Conservation (phyloP, 208 protist genomes). For the Trichomonas gallinae region DNA sequence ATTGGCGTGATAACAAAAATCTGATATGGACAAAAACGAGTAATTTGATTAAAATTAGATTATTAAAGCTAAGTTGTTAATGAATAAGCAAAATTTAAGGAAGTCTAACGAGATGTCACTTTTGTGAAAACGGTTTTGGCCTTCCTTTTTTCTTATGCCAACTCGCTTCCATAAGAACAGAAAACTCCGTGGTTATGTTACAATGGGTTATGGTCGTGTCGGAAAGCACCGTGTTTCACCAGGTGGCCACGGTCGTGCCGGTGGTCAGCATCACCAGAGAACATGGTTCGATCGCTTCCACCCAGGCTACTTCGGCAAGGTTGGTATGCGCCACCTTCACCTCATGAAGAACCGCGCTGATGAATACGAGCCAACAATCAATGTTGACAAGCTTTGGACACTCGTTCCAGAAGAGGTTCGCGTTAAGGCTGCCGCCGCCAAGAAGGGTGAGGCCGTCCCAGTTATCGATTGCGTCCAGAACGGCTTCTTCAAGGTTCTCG, state of each 20-base stretch:
- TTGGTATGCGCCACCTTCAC: slow-evolving; percentile 96
- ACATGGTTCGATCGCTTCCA: slow-evolving; percentile 94
- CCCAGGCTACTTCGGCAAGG: slow-evolving; percentile 99
- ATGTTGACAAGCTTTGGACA: slow-evolving; percentile 92
- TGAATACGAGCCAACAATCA: slow-evolving; percentile 83
- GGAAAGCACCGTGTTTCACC: slow-evolving; percentile 99
- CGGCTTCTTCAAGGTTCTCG: slow-evolving; percentile 98
- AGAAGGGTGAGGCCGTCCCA: slow-evolving; percentile 66
- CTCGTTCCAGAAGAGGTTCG: slow-evolving; percentile 74
- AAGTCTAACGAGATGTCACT: no score
- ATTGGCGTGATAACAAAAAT: no score
- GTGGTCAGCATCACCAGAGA: slow-evolving; percentile 95
- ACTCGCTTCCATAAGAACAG: slow-evolving; percentile 41
- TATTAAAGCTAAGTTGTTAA: no score
- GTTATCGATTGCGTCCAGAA: slow-evolving; percentile 88
- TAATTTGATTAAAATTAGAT: no score
- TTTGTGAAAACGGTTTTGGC: neutral
- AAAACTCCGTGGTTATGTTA: slow-evolving; percentile 44
- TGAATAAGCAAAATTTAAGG: no score
- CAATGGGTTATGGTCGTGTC: slow-evolving; percentile 47
- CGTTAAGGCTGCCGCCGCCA: slow-evolving; percentile 51
- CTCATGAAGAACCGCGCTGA: slow-evolving; percentile 61
- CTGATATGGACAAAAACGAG: no score
- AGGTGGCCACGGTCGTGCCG: slow-evolving; percentile 98
- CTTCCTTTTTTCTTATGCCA: slow-evolving; percentile 29